A percentile compares a stretch with the other conserved stretches of the same genome.
These are phyloP conservation scores for Trichoderma citrinoviride DNA, from an alignment of 2,329 filamentous ascomycete genomes.

Conservation along the genomic window DNA sequence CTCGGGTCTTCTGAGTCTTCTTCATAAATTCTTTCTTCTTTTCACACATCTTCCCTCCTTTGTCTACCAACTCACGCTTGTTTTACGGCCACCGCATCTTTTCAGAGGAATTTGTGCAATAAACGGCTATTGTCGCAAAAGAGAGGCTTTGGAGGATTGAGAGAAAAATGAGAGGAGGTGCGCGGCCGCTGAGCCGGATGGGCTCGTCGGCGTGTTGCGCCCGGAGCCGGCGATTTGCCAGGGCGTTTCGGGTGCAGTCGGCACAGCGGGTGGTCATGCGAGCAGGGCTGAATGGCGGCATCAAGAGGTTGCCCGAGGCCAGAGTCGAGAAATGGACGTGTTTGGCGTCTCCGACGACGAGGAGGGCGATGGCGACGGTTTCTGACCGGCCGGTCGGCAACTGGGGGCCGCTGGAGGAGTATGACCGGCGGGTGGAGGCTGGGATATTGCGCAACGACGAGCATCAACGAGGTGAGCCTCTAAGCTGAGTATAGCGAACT, in stretches of 20 bases:
- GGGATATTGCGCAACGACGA: constrained; percentile 81
- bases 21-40: not conserved
- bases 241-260: constrained; percentile 6
- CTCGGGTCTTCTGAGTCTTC: too few species aligned
- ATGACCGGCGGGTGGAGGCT: constrained; percentile 73
- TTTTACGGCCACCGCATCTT: too few species aligned
- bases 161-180: constrained; percentile 25
- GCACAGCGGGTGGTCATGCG: not conserved
- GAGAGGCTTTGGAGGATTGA: too few species aligned
- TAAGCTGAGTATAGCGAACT: too few species aligned
- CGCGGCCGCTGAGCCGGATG: constrained; percentile 24
- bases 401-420: constrained; percentile 79
- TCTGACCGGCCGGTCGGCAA: constrained; percentile 31
- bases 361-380: constrained; percentile 33
- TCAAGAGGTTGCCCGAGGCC: not conserved
- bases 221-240: constrained; percentile 3
- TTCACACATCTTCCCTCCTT: not conserved
- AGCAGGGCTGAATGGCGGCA: not conserved
- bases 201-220: constrained; percentile 21
- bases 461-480: constrained; percentile 72
- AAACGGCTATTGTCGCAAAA: too few species aligned
- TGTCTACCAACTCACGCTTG: not conserved
- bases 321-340: not conserved
- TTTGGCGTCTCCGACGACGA: constrained; percentile 14
- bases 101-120: too few species aligned